Evolutionary conservation across 2,329 filamentous ascomycete species (phyloP).

Genomic region (Ambrosiella beaveri): DNA sequence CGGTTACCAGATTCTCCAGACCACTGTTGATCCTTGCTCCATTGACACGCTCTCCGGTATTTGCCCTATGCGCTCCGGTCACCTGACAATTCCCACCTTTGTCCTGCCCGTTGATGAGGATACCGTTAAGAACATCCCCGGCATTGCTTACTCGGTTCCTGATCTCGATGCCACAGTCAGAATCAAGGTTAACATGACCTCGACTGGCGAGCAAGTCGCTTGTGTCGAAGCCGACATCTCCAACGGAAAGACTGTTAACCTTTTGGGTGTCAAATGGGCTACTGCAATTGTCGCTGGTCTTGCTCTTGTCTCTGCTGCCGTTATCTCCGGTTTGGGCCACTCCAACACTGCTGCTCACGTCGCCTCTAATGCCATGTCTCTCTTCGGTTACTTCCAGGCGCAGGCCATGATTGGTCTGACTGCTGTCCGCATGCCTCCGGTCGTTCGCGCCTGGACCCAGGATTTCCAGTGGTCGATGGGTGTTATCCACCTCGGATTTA

Average conservation of each 20-base stretch:
- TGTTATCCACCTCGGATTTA: constrained; percentile 72
- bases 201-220: constrained; percentile 46
- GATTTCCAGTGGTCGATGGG: constrained; percentile 99
- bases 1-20: constrained; percentile 53
- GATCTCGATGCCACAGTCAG: constrained; percentile 77
- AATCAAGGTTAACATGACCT: constrained; percentile 60
- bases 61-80: constrained; percentile 68
- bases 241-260: constrained; percentile 82
- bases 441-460: constrained; percentile 85
- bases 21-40: constrained; percentile 59
- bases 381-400: constrained; percentile 87
- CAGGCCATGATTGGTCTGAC: constrained; percentile 84
- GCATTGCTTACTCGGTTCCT: constrained; percentile 74
- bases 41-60: constrained; percentile 48
- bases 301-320: constrained; percentile 66
- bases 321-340: constrained; percentile 79
- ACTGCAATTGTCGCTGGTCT: constrained; percentile 77
- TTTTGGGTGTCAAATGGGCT: constrained; percentile 75
- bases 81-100: constrained; percentile 54
- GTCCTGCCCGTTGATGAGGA: constrained; percentile 41
- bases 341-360: constrained; percentile 90
- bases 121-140: constrained; percentile 51
- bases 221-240: constrained; percentile 79
- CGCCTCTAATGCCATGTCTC: constrained; percentile 80
- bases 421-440: constrained; percentile 63